Base-by-base conservation (phyloP, 306 rosid species). In the Astragalus glycyphyllos region DNA sequence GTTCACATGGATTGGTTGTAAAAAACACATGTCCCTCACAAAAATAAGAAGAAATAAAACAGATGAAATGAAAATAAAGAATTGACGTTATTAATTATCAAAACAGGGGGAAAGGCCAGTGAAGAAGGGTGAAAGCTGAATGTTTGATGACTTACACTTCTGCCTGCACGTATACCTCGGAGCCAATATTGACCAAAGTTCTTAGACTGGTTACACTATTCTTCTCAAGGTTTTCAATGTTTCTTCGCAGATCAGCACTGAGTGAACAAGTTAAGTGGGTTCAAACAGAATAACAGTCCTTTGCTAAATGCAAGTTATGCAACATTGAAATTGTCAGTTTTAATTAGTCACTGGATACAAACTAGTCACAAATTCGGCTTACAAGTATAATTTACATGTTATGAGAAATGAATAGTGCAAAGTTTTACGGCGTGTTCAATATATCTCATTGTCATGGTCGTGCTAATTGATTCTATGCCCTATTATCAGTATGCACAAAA, bases 111-210 rank as follows among this genome's bases (percentile, higher is more conserved):
- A 37, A 14, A 42, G 16, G 46, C 12, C 45, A 60, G 59, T 46
- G 26, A 40, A 45, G 69, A 7, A 46, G 11, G 35, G 32, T 8
- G 53, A 45, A 70, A 63, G 8, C 20, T 72, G 37, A 79, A 77
- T 14, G 5, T n/a, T 44, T 32, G 23, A 64, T 49, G 54, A 74
- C 98, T 89, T 86, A 90, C 99, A 91, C 99, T 47, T 94, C 92
- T 59, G 96, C 97, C 85, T 91, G 97, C 74, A 84, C 66, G 78
- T 91, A 89, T 7, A 94, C 99, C 74, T 94, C 97, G 46, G 97
- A 94, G 42, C 97, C 99, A 74, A 94, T 83, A 85, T 94, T 91
- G 79, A 90, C 97, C 89, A 87, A 38, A 5, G 95, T 89, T 82
- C 85, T 82, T 35, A 94, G 87, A 85, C 85, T 86, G 77, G 95